Base-by-base conservation (phyloP, 768 basidiomycete genomes). In the Tulasnella sp. region DNA sequence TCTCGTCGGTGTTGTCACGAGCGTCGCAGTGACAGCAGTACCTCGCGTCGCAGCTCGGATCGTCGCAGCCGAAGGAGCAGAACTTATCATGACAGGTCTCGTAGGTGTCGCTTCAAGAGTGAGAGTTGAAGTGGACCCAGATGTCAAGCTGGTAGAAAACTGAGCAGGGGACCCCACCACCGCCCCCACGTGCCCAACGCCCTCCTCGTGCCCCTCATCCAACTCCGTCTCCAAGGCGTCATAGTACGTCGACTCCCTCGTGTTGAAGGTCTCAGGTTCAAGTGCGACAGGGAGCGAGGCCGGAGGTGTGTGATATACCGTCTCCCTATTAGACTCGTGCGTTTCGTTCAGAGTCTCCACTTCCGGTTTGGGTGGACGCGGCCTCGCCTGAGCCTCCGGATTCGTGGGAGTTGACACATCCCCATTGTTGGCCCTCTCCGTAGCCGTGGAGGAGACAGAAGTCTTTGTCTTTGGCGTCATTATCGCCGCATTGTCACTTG, bases 171-270 rank as follows among this genome's bases (percentile, higher is more conserved):
- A 21, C 51, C 24, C 32, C 30, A 21, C 19, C 13, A 53, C 24
- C 32, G 32, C 32, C 3, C 13, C 51, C 10, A 41, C 50, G n/a
- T 38, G 32, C 5, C 51, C 19, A 1, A 3, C 55, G 19, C 4
- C 32, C 29, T 41, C 54, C 26, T 23, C 3, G n/a, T n/a, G n/a
- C n/a, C n/a, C n/a, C n/a, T 13, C 42, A 19, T 56, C 41, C 3
- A 42, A 44, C 23, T 42, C 55, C n/a, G 38, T 26, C 11, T 42
- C 42, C 10, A 42, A 38, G 2, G 55, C 55, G 17, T 56, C 55
- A 56, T 24, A 56, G 55, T 56, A 56, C 1, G 44, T 42, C 38
- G 55, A 42, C 43, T 45, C 51, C 32, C 51, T 41, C 13, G 55
- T 43, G 24, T 38, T 56, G 27, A 43, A 45, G 19, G 27, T 43